Evolutionary conservation across 2,329 filamentous ascomycete genomes (phyloP).

Genomic region (Colletotrichum gigasporum): DNA sequence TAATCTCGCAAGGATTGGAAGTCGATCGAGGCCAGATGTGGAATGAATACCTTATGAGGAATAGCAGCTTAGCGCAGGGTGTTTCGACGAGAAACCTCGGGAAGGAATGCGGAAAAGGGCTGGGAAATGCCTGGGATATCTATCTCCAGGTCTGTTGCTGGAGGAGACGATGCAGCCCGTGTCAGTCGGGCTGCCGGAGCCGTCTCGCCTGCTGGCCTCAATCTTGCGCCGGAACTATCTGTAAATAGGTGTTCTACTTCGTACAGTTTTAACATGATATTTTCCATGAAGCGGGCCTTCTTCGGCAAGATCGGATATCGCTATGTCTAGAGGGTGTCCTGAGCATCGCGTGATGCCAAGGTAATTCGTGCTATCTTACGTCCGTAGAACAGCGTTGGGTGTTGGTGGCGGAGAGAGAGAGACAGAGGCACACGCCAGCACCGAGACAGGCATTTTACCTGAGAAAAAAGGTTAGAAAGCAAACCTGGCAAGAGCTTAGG

Average conservation of each 20-base stretch:
- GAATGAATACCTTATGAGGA: no score
- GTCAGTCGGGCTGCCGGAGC: neutral
- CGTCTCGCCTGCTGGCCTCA: no score
- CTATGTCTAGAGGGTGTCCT: neutral
- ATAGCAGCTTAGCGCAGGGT: neutral
- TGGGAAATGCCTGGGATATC: no score
- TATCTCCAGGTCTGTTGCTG: neutral
- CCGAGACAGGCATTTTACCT: slow-evolving; percentile 11
- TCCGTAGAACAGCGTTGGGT: no score
- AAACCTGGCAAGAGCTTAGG: neutral
- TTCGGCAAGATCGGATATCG: neutral
- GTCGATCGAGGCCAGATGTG: no score
- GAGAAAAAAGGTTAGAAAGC: neutral
- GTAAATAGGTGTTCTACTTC: neutral
- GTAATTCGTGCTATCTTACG: neutral
- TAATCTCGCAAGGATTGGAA: neutral
- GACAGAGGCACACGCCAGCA: no score
- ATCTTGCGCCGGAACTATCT: neutral
- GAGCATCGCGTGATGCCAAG: slow-evolving; percentile 10
- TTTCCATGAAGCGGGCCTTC: neutral
- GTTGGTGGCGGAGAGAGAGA: no score
- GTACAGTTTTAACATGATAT: neutral
- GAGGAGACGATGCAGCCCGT: neutral
- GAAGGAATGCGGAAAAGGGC: neutral
- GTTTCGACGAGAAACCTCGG: neutral